Conservation (phyloP, 1,284 basidiomycete species). For the Singerocomus rubriflavus region DNA sequence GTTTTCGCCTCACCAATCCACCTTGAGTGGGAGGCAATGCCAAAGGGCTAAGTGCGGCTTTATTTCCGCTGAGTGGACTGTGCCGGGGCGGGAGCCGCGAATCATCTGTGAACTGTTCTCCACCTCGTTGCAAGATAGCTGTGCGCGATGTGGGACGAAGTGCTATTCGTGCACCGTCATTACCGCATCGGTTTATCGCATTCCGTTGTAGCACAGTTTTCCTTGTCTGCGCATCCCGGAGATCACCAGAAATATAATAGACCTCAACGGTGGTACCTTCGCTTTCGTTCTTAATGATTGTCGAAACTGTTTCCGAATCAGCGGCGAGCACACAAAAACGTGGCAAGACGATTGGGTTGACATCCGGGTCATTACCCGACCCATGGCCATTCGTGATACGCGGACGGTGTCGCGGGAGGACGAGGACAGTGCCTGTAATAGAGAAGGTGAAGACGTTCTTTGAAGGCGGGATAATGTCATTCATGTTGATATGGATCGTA, state of each 20-base stretch:
- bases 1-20: conserved; percentile 34
- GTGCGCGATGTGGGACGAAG: conserved; percentile 40
- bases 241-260: conserved; percentile 54
- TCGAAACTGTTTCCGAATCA: conserved; percentile 55
- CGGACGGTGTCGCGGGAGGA: conserved; percentile 45
- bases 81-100: conserved; percentile 32
- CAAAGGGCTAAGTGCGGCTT: conserved; percentile 15
- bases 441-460: conserved; percentile 63
- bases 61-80: conserved; percentile 29
- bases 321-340: conserved; percentile 65
- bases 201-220: conserved; percentile 60
- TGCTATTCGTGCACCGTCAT: conserved; percentile 56
- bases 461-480: conserved; percentile 62
- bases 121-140: conserved; percentile 27
- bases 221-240: conserved; percentile 56
- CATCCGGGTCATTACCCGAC: conserved; percentile 37
- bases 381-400: conserved; percentile 19
- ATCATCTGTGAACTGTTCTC: conserved; percentile 23
- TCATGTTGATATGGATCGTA: conserved; percentile 75
- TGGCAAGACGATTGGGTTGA: conserved; percentile 55
- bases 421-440: conserved; percentile 60
- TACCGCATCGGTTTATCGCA: conserved; percentile 51
- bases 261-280: conserved; percentile 53
- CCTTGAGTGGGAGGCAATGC: conserved; percentile 24
- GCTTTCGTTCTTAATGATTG: conserved; percentile 55